Evolutionary conservation across 2,329 filamentous ascomycete species (phyloP).

Genomic region (Aphanoascus verrucosus): DNA sequence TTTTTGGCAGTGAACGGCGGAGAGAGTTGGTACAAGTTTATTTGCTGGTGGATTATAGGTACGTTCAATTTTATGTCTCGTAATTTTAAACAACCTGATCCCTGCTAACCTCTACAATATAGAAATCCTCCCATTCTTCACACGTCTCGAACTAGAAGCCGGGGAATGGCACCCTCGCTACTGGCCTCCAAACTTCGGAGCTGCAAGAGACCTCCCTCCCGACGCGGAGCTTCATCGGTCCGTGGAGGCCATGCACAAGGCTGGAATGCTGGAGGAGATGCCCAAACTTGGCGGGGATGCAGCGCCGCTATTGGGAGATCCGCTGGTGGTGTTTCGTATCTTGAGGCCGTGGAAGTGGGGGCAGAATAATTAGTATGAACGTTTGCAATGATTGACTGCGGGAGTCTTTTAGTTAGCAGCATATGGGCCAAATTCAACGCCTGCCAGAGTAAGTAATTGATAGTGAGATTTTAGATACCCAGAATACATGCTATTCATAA

Average conservation of each 20-base stretch:
- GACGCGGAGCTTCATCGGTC: constrained; percentile 25
- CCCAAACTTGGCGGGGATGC: constrained; percentile 18
- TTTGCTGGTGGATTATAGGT: constrained; percentile 30
- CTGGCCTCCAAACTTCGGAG: constrained; percentile 29
- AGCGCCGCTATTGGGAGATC: constrained; percentile 15
- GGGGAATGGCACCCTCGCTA: constrained; percentile 28
- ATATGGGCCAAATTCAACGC: no score
- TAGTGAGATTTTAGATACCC: not conserved
- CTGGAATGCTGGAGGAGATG: constrained; percentile 19
- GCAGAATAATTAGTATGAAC: not conserved
- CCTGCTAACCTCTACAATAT: not conserved
- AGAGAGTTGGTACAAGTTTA: constrained; percentile 19
- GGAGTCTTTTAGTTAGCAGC: no score
- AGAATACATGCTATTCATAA: not conserved
- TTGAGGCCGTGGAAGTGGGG: constrained; percentile 15
- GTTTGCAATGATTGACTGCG: no score
- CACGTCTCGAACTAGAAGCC: constrained; percentile 27
- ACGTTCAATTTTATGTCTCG: constrained; percentile 1
- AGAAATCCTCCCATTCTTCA: constrained; percentile 31
- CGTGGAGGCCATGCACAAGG: constrained; percentile 22
- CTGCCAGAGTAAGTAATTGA: not conserved
- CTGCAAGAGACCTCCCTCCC: constrained; percentile 25
- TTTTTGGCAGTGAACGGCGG: constrained; percentile 26
- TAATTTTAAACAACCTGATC: not conserved
- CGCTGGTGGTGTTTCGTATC: constrained; percentile 11